These are phyloP conservation scores for Onygena corvina DNA, from an alignment of 2,329 filamentous ascomycete species.

Conservation along the genomic window DNA sequence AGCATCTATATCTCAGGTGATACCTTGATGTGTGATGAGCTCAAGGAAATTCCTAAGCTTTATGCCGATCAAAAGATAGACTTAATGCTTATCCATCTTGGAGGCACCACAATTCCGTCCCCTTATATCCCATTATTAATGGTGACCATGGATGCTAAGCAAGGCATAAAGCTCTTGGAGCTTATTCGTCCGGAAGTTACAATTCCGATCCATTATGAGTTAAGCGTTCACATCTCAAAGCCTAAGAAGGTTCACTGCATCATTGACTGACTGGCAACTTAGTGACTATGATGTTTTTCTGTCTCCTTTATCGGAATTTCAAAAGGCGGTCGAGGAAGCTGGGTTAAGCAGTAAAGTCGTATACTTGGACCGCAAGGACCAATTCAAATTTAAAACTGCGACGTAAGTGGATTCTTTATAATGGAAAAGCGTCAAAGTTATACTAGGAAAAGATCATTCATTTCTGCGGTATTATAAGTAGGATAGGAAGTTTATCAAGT, in stretches of 20 bases:
- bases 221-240: not conserved
- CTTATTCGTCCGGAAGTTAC: constrained; percentile 50
- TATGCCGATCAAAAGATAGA: constrained; percentile 47
- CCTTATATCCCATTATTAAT: constrained; percentile 49
- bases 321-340: constrained; percentile 42
- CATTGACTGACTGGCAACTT: not conserved
- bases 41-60: constrained; percentile 47
- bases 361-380: constrained; percentile 48
- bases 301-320: constrained; percentile 49
- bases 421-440: no score
- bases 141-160: constrained; percentile 57
- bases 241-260: not conserved
- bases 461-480: no score
- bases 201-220: constrained; percentile 52
- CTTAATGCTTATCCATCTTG: constrained; percentile 55
- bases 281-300: constrained; percentile 50
- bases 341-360: constrained; percentile 44
- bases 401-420: no score
- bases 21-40: constrained; percentile 50
- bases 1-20: constrained; percentile 55
- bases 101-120: constrained; percentile 53
- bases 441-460: no score
- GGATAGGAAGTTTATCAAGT: no score
- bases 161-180: constrained; percentile 49
- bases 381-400: constrained; percentile 42